phyloP scores from a whole-genome alignment of 192 early-diverging fungal species.

The Coemansia asiatica region DNA sequence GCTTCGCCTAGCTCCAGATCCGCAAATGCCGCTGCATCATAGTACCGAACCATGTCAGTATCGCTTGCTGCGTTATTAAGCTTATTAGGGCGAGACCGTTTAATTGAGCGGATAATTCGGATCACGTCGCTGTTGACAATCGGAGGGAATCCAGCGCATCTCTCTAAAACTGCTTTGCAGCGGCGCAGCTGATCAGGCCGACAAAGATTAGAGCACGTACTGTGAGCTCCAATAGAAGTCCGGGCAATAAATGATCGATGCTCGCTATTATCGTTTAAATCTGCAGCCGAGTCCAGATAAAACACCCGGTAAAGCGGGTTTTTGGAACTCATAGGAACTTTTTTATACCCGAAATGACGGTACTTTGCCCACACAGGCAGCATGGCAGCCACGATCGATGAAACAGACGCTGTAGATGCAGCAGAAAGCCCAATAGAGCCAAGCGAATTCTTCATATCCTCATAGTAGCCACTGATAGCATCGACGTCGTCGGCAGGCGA shows the following conservation, averaged over 20 bases:
- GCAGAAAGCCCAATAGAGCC: background rate
- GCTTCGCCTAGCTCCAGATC: background rate
- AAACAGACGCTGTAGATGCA: background rate
- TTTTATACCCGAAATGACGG: constrained; percentile 1
- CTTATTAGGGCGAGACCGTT: background rate
- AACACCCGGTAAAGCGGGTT: constrained; percentile 21
- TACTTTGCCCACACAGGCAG: constrained; percentile 21
- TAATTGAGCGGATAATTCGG: background rate
- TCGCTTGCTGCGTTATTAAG: background rate
- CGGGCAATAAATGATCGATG: background rate
- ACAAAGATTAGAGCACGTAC: background rate
- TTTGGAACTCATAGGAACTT: background rate
- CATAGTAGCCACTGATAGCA: constrained; percentile 10
- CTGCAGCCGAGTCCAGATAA: background rate
- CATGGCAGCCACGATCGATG: constrained; percentile 13
- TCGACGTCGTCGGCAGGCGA: constrained; percentile 1
- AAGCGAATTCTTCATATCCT: constrained; percentile 10
- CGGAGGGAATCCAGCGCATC: constrained; percentile 14
- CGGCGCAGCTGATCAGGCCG: constrained; percentile 3
- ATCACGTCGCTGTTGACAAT: constrained; percentile 25
- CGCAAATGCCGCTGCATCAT: background rate
- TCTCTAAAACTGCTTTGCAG: background rate
- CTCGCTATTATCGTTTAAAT: background rate
- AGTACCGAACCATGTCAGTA: background rate
- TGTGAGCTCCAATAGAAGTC: background rate